Percentiles rank a stretch among this genome's conserved stretches.
phyloP scores from a whole-genome alignment of 768 basidiomycete species.

The Russula emetica region DNA sequence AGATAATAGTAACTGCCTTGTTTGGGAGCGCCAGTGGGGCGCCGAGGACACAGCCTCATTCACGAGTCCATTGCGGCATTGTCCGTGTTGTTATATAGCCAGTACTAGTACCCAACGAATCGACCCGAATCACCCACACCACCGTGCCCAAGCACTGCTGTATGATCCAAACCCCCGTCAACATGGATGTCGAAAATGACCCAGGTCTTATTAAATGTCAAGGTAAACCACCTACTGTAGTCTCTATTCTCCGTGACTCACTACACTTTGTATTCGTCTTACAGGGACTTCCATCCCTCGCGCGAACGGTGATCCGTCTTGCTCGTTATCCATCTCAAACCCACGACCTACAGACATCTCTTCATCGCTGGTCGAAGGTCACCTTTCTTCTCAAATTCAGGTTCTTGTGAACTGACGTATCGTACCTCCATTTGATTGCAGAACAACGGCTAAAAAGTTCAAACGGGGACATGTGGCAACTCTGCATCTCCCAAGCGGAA shows the following conservation, averaged over 20 bases:
- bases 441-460: constrained; percentile 2
- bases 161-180: neutral
- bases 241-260: neutral
- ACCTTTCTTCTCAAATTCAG: neutral
- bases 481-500: constrained; percentile 4
- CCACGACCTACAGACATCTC: neutral
- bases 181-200: constrained; percentile 1
- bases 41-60: neutral
- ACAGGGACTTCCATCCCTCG: neutral
- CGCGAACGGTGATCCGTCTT: neutral
- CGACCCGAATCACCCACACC: neutral
- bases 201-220: neutral
- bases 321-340: neutral
- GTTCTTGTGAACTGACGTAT: neutral
- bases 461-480: constrained; percentile 12
- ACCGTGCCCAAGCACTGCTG: constrained; percentile 5
- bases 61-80: neutral
- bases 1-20: neutral
- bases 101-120: neutral
- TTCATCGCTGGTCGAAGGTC: constrained; percentile 4
- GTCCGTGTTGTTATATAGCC: neutral
- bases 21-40: neutral
- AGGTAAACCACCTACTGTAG: neutral
- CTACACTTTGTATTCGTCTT: neutral
- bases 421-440: neutral